Conservation (phyloP, 2,329 filamentous ascomycete genomes). For the Stachybotrys chartarum region DNA sequence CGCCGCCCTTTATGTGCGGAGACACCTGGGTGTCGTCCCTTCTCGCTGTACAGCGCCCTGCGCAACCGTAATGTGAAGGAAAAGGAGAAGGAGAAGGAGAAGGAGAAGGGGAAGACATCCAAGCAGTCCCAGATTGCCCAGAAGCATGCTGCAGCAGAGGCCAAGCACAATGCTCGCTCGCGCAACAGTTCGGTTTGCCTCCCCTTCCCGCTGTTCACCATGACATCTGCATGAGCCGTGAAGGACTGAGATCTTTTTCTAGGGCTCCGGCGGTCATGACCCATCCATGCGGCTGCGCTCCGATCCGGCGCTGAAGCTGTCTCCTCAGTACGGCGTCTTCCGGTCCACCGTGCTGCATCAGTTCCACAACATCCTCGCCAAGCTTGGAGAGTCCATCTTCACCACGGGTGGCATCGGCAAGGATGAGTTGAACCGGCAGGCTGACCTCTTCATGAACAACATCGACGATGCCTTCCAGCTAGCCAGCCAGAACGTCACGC, state of each 20-base stretch:
- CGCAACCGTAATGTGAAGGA: no score
- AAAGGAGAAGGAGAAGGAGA: no score
- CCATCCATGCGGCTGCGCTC: conserved; percentile 23
- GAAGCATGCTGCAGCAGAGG: background rate
- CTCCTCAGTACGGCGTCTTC: conserved; percentile 23
- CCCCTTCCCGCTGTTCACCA: no score
- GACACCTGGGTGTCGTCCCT: conserved; percentile 6
- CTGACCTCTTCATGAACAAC: conserved; percentile 34
- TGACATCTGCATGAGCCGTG: no score
- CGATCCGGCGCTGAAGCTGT: conserved; percentile 12
- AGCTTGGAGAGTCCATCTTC: conserved; percentile 12
- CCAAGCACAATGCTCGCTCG: conserved; percentile 7
- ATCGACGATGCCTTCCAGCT: conserved; percentile 37
- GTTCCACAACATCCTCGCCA: conserved; percentile 26
- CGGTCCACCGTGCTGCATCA: conserved; percentile 25
- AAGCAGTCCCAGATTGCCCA: no score
- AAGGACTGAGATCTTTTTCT: no score
- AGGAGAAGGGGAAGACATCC: no score
- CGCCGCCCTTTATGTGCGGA: conserved; percentile 12
- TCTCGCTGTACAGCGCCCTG: no score
- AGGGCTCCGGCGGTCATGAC: no score
- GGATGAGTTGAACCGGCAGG: conserved; percentile 36
- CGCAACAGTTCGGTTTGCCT: conserved; percentile 11
- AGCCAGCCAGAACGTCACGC: conserved; percentile 30
- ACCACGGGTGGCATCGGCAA: conserved; percentile 20